Evolutionary conservation across 768 basidiomycete genomes (phyloP), one percentile per base, ranked within the genome.

Genomic region (Filobasidium wieringae): DNA sequence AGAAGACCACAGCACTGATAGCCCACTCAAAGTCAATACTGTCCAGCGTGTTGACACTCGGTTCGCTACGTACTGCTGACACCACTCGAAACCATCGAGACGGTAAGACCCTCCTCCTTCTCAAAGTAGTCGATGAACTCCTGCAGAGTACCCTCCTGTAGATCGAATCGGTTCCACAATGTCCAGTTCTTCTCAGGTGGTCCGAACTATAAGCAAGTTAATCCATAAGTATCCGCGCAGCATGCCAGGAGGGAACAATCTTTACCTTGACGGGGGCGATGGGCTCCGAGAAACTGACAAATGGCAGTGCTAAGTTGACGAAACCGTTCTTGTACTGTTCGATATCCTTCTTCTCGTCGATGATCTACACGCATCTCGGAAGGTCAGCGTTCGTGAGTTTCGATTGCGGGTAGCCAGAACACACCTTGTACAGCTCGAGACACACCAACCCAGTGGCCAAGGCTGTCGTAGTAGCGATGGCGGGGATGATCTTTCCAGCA

Each of bases 241-340:
- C 30, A 15, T n/a, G n/a, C n/a, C n/a, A 15, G 15, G 37, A 17
- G 22, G 4, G 36, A 41, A 72, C 53, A 19, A 78, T 78, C 76
- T 91, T 93, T 63, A 82, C 79, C 78, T 93, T 96, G 61, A 80
- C 67, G 19, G 91, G 89, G 3, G 83, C 84, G 62, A 97, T 88
- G 11, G 95, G 95, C 68, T 99, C 95, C 1, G 92, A 96, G 79
- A 97, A 99, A 27, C 89, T 95, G 70, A 97, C 97, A 84, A 97
- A 97, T 1, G 95, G 95, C 54, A 99, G 76, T 2, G 95, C 95
- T 54, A 99, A 80, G 75, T 99, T 99, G 67, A 97, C 82, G 74
- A 99, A 99, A 36, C 92, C 93, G 68, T 99, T 99, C 81, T 95
- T 96, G 81, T 88, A 99, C 49, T 86, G 81, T 64, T 97, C 95